Evolutionary conservation across 345 rosid genomes (phyloP).

Genomic region (Citrus reticulata): DNA sequence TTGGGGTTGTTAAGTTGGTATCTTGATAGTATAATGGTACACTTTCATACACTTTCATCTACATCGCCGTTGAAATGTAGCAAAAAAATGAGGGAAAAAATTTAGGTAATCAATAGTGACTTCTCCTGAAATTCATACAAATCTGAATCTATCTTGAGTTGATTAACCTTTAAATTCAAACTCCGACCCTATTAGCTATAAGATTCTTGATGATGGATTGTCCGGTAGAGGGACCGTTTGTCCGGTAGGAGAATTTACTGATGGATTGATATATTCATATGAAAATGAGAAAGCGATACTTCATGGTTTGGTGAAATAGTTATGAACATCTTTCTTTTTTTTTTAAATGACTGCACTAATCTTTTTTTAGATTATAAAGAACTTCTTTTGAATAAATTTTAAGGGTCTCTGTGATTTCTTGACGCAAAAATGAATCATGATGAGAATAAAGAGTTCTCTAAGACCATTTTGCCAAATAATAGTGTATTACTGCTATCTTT

Average conservation of each 20-base stretch:
- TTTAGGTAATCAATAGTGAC: no score
- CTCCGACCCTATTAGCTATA: constrained; percentile 27
- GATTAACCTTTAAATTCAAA: constrained; percentile 38
- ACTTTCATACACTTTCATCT: neutral
- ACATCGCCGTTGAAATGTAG: constrained; percentile 1
- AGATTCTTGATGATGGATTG: constrained; percentile 35
- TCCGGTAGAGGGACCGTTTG: constrained; percentile 24
- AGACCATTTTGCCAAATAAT: no score
- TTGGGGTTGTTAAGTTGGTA: constrained; percentile 3
- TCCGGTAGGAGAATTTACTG: neutral
- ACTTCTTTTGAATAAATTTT: no score
- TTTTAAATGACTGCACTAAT: fast-evolving
- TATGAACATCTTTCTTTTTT: no score
- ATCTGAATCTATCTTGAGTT: no score
- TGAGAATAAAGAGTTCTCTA: no score
- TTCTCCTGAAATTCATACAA: no score
- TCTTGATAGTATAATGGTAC: constrained; percentile 14
- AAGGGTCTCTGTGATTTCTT: fast-evolving
- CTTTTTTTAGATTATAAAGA: no score
- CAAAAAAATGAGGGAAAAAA: no score
- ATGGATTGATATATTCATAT: neutral
- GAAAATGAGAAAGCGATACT: neutral
- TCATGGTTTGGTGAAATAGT: neutral
- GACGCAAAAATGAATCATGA: no score
- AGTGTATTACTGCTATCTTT: no score